Percentiles rank a stretch among this genome's conserved stretches.
Conservation (phyloP, 768 basidiomycete species). For the Fomitopsis serialis region DNA sequence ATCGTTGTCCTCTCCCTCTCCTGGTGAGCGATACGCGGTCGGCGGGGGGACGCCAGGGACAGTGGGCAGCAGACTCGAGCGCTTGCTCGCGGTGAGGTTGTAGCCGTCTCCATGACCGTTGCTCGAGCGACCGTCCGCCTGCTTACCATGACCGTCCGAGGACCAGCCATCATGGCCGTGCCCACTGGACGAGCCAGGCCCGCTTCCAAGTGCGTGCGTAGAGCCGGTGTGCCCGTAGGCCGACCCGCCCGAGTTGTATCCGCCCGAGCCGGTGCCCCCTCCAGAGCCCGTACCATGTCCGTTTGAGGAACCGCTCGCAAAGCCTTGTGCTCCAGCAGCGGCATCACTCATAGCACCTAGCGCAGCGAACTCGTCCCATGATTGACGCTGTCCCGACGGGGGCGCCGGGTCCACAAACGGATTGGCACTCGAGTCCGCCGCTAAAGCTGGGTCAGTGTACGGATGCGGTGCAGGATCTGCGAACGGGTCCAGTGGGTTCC, state of each 20-base stretch:
- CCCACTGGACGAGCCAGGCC: constrained; percentile 9
- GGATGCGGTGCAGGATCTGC: not conserved
- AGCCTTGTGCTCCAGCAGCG: constrained; percentile 1
- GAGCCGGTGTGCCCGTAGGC: constrained; percentile 4
- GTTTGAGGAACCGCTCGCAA: constrained; percentile 10
- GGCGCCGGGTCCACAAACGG: not conserved
- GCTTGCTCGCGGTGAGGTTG: constrained; percentile 5
- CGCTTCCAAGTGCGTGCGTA: constrained; percentile 4
- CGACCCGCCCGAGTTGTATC: constrained; percentile 2
- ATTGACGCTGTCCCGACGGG: not conserved
- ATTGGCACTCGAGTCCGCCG: no score
- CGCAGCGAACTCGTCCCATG: constrained; percentile 7
- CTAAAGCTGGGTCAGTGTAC: no score
- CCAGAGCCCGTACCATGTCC: constrained; percentile 2
- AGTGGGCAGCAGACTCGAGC: constrained; percentile 17
- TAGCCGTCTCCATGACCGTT: not conserved
- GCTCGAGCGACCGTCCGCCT: not conserved
- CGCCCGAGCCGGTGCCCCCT: not conserved
- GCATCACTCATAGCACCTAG: not conserved
- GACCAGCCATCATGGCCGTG: constrained; percentile 5
- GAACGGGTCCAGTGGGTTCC: no score
- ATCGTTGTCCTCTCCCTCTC: constrained; percentile 9
- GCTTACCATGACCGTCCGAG: constrained; percentile 10
- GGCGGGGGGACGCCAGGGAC: constrained; percentile 5
- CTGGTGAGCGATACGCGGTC: constrained; percentile 8